Evolutionary conservation across 352 stramenopile genomes (phyloP), one percentile per base, ranked within the genome.

Genomic region (Phytophthora multivora): DNA sequence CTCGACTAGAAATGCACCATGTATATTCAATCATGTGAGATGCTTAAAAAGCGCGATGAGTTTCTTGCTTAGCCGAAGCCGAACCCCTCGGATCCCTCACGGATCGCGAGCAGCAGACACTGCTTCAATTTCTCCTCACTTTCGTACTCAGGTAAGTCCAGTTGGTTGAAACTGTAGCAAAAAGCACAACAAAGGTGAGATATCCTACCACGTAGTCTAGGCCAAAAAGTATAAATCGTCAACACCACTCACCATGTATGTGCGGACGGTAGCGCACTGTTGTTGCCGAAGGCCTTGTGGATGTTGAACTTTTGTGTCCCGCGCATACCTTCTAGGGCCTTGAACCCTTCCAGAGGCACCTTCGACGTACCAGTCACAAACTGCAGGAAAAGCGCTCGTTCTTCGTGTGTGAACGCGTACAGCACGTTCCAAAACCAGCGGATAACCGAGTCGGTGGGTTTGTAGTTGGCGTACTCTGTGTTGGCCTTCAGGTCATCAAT

Each of bases 271-370:
- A 97, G 63, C 25, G 86, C 80, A 23, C 83, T 93, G 56, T 75
- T 82, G 66, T 94, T 91, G 39, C 92, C 96, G 66, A 97, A 98
- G 4, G 93, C 92, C 76, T 99, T 99, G 83, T 99, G 97, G 67
- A 99, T 99, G 69, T 97, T 99, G 74, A 99, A 99, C 71, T 98
- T 98, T 73, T 99, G 96, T 33, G 97, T 96, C 23, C 98, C 98
- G 21, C 97, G 91, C 97, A 99, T 99, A 51, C 98, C 98, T 69
- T 99, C 97, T 0, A 99, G 83, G 21, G 97, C 91, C 64, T 96
- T 95, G 73, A 99, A 99, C 18, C 98, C 98, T 73, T 98, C 93
- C 16, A 99, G 83, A 19, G 98, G 98, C 18, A 98, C 89, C 56
- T 97, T 97, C 11, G 87, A 96, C 2, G 88, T 97, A 31, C 85